Base-by-base conservation (phyloP, 768 basidiomycete genomes). In the Podaxis rugospora region DNA sequence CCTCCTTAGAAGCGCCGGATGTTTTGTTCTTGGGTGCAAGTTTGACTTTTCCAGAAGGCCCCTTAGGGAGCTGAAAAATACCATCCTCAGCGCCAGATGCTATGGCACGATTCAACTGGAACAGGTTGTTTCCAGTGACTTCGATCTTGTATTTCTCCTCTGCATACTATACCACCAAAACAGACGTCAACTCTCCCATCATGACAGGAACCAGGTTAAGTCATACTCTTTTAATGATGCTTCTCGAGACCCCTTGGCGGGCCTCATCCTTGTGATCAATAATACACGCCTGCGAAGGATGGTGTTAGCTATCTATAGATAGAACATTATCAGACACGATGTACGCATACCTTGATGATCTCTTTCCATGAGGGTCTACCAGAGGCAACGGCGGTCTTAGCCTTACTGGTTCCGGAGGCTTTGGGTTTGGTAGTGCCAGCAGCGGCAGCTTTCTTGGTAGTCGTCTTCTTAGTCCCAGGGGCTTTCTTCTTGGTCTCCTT, bases 141-240 rank as follows among this genome's bases (percentile, higher is more conserved):
- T 87, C 85, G 64, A 96, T 74, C 64, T 84, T 80, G 79, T 93
- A 95, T 66, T 82, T 85, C 66, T 92, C 86, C 72, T 93, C 90
- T 52, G 95, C 88, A 73, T 76, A 96, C 92, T 94, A 63, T 14
- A 32, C 11, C 56, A 13, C 55, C 55, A 62, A 36, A 44, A 46
- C 70, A 5, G 67, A 68, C 61, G 68, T 57, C 42, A 35, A 36
- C 21, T n/a, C 14, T 27, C 11, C 11, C 28, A 51, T 55, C 23
- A 36, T 36, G 42, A 53, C n/a, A 27, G 11, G 42, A 28, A 49
- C 37, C 7, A 56, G 51, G 36, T 21, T 10, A 51, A 51, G 28
- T 61, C 83, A 65, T 61, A 90, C 88, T 83, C 91, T 92, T 85
- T 95, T 95, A 74, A 95, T 88, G 5, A 80, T 80, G 21, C 78